These are phyloP conservation scores for Fraxinus angustifolia DNA, from an alignment of 305 asterid species.

Conservation along the genomic window DNA sequence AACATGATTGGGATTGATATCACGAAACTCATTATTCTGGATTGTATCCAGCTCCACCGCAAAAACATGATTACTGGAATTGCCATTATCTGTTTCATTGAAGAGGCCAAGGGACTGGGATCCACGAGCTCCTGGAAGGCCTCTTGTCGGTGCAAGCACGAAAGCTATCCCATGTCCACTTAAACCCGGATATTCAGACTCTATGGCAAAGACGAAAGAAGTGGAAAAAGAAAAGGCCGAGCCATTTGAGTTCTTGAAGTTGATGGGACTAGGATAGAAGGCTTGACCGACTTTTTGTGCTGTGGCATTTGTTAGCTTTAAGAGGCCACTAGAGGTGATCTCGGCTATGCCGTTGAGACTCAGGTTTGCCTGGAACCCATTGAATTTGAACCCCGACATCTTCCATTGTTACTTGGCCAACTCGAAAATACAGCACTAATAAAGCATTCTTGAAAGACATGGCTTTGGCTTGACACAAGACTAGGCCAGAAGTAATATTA, in stretches of 20 bases:
- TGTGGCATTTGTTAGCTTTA: constrained; percentile 32
- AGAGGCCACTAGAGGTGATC: constrained; percentile 28
- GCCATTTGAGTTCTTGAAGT: constrained; percentile 34
- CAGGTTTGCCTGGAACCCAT: constrained; percentile 29
- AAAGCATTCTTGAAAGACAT: neutral
- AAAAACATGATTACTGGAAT: constrained; percentile 10
- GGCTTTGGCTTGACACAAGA: neutral
- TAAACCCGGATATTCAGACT: constrained; percentile 33
- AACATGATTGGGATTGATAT: constrained; percentile 43
- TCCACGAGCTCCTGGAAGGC: neutral
- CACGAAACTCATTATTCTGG: constrained; percentile 25
- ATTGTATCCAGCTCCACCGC: constrained; percentile 53
- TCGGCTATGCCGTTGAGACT: constrained; percentile 33
- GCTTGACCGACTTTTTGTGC: constrained; percentile 36
- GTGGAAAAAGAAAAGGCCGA: constrained; percentile 45
- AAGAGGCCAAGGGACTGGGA: neutral
- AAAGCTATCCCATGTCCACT: constrained; percentile 18
- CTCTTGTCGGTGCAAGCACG: neutral
- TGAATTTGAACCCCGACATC: constrained; percentile 26
- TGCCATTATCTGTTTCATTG: neutral
- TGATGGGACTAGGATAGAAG: constrained; percentile 35
- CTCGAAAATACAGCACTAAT: neutral
- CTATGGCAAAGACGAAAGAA: constrained; percentile 41
- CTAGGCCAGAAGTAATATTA: neutral
- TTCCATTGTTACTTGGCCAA: neutral